A percentile compares a stretch with the other conserved stretches of the same genome.
These are phyloP conservation scores for Azolla pinnata DNA, from an alignment of 75 land plant genomes.

Conservation along the genomic window DNA sequence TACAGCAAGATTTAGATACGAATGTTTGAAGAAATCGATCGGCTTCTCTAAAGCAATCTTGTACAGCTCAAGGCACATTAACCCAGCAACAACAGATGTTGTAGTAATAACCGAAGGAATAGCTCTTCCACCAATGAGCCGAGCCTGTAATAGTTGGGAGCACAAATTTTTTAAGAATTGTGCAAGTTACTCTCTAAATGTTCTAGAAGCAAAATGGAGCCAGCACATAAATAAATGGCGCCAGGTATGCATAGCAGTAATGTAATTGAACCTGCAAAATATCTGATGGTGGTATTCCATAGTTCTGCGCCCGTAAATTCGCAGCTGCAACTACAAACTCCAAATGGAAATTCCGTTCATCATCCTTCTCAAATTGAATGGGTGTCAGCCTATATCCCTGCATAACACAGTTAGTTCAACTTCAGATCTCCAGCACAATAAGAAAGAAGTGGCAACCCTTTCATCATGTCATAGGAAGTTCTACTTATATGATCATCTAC, in stretches of 20 bases:
- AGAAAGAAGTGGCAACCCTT: too few species aligned
- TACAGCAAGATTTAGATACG: constrained; percentile 38
- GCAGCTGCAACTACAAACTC: constrained; percentile 45
- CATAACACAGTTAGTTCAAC: constrained; percentile 6
- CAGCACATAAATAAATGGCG: background rate
- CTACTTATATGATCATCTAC: too few species aligned
- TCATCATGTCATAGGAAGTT: too few species aligned
- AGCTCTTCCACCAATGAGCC: constrained; percentile 37
- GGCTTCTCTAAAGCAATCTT: constrained; percentile 33
- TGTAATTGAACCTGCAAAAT: constrained; percentile 29
- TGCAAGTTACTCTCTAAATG: background rate
- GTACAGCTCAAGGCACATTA: constrained; percentile 49
- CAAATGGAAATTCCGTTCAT: constrained; percentile 35
- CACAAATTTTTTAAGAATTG: background rate
- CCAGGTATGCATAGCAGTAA: background rate
- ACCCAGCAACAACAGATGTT: constrained; percentile 40
- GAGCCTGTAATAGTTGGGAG: constrained; percentile 22
- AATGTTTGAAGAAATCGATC: constrained; percentile 28
- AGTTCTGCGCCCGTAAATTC: constrained; percentile 37
- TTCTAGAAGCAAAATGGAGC: background rate
- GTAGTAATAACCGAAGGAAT: constrained; percentile 36
- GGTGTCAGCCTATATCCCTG: constrained; percentile 50
- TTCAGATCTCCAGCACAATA: too few species aligned
- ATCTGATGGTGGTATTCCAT: constrained; percentile 35
- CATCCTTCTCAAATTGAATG: constrained; percentile 44